Evolutionary conservation across 2,329 filamentous ascomycete species (phyloP), one percentile per base, ranked within the genome.

Genomic region (Beauveria sp.): DNA sequence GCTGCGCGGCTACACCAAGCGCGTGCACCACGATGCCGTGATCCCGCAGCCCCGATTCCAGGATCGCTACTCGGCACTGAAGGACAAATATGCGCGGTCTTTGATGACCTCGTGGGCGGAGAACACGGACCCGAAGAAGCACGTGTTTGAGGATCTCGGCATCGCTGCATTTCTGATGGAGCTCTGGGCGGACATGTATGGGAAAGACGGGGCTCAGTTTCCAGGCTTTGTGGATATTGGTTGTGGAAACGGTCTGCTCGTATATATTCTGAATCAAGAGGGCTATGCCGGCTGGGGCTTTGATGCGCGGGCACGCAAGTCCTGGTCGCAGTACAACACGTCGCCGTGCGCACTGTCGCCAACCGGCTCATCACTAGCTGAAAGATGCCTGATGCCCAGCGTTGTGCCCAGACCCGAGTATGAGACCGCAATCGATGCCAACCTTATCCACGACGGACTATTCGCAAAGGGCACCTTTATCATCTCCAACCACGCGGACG

Each of bases 171-270:
- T 97, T 69, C 78, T 98, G 57, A 90, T 98, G 28, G 93, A 97
- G 76, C 77, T 98, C 2, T 99, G 95, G 95, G 76, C 78, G 14
- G 85, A 88, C 62, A 93, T 96, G 87, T 98, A 98, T 71, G 70
- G 68, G 43, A 71, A 70, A 49, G 62, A 58, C 0, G 71, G 70
- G 48, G 62, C 53, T 0, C 64, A 66, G 0, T 97, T 96, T 68
- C 90, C 91, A 0, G 93, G 93, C 0, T 99, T 98, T 69, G 90
- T 97, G 22, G 95, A 99, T 70, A 91, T 99, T 51, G 95, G 93
- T 5, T 98, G 95, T 71, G 95, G 95, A 2, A 99, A 98, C 70
- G 95, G 95, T 1, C 79, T 99, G 3, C 82, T 99, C 1, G 90
- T 96, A 8, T 85, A 96, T 70, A 84, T 99, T 43, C 82, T 99